Evolutionary conservation across 768 basidiomycete species (phyloP).

Genomic region (Tephrocybe rancida): DNA sequence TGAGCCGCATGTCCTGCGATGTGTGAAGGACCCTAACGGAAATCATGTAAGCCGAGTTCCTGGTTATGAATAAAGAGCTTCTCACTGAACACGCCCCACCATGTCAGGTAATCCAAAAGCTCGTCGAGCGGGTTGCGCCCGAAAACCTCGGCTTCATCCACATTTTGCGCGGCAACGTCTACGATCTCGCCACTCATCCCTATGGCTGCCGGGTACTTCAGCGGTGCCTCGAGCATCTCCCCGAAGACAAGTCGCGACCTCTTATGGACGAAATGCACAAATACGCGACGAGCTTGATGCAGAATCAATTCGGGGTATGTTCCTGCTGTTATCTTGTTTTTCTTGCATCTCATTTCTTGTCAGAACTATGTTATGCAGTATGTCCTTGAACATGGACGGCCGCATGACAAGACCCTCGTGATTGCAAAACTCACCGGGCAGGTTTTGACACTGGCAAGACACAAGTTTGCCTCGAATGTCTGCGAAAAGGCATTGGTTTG

Average conservation of each 20-base stretch:
- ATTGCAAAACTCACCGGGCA: slow-evolving; percentile 74
- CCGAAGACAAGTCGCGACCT: slow-evolving; percentile 63
- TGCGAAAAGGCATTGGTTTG: slow-evolving; percentile 86
- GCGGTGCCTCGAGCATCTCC: slow-evolving; percentile 85
- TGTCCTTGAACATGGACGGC: slow-evolving; percentile 79
- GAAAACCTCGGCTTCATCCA: slow-evolving; percentile 78
- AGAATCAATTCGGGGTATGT: slow-evolving; percentile 89
- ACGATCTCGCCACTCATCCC: slow-evolving; percentile 82
- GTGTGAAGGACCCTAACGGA: slow-evolving; percentile 89
- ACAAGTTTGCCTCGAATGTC: slow-evolving; percentile 96
- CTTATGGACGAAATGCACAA: slow-evolving; percentile 84
- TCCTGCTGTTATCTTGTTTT: neutral
- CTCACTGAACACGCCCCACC: neutral
- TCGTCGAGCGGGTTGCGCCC: slow-evolving; percentile 78
- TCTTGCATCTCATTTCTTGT: slow-evolving; percentile 14
- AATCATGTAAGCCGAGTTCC: slow-evolving; percentile 77
- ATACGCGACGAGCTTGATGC: slow-evolving; percentile 72
- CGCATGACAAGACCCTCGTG: slow-evolving; percentile 67
- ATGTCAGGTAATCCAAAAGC: slow-evolving; percentile 80
- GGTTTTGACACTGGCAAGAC: slow-evolving; percentile 77
- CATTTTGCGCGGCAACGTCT: slow-evolving; percentile 76
- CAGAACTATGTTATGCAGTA: slow-evolving; percentile 97
- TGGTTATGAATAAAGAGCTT: neutral
- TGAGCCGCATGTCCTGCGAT: slow-evolving; percentile 77
- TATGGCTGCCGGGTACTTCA: slow-evolving; percentile 96